Conservation (phyloP, 2,329 filamentous ascomycete genomes). For the Sphaerostilbella broomeana region DNA sequence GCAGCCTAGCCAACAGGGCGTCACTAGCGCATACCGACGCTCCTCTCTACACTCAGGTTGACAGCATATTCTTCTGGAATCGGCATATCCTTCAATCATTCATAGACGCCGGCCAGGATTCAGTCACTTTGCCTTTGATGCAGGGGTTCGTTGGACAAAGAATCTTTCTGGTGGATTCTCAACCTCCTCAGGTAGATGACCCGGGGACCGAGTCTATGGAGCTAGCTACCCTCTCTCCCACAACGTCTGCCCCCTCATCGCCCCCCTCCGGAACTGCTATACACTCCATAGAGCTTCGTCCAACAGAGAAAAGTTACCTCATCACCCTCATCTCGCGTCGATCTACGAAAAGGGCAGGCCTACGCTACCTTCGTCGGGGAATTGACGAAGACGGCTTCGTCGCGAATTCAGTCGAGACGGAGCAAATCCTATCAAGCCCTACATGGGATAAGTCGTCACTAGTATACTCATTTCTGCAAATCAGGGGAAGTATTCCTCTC, state of each 20-base stretch:
- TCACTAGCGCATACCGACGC: slow-evolving; percentile 18
- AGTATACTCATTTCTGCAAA: slow-evolving; percentile 77
- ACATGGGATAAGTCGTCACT: slow-evolving; percentile 57
- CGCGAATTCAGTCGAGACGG: slow-evolving; percentile 90
- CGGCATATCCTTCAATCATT: slow-evolving; percentile 67
- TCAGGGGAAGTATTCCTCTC: slow-evolving; percentile 84
- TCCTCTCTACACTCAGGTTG: slow-evolving; percentile 65
- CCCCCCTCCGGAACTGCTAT: slow-evolving; percentile 21
- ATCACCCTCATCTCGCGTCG: slow-evolving; percentile 90
- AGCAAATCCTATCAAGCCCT: slow-evolving; percentile 77
- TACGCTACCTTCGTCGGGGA: slow-evolving; percentile 84
- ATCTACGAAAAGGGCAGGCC: slow-evolving; percentile 75
- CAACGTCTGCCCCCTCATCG: slow-evolving; percentile 21
- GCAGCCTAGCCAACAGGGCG: slow-evolving; percentile 41
- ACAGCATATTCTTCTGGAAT: slow-evolving; percentile 90
- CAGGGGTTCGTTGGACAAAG: slow-evolving; percentile 92
- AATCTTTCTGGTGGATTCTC: slow-evolving; percentile 64
- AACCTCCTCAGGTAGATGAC: slow-evolving; percentile 50
- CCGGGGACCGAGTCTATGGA: slow-evolving; percentile 41
- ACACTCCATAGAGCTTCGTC: slow-evolving; percentile 35
- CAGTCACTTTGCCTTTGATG: slow-evolving; percentile 72
- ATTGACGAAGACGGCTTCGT: slow-evolving; percentile 83
- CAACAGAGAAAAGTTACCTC: slow-evolving; percentile 56
- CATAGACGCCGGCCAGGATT: slow-evolving; percentile 63
- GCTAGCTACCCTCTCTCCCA: slow-evolving; percentile 32